A percentile compares a stretch with the other conserved stretches of the same genome.
These are phyloP conservation scores for Gnomoniopsis sp. DNA, from an alignment of 2,329 filamentous ascomycete species.

Conservation along the genomic window DNA sequence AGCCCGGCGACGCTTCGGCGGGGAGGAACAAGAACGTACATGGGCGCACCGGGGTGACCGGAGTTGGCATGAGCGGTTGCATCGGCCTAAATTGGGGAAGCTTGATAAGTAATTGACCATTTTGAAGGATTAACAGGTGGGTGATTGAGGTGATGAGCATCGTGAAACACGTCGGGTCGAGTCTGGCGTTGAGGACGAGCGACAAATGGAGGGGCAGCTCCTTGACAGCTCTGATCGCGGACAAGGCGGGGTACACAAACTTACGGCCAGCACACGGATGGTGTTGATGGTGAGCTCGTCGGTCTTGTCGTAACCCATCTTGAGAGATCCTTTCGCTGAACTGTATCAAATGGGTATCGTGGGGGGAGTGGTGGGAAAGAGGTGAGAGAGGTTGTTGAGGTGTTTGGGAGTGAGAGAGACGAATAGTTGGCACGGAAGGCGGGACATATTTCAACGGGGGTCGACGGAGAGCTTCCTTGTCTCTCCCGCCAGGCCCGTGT, in stretches of 20 bases:
- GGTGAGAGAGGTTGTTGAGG: neutral
- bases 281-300: conserved; percentile 96
- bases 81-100: conserved; percentile 71
- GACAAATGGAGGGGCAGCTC: neutral
- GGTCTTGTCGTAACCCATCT: conserved; percentile 84
- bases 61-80: conserved; percentile 94
- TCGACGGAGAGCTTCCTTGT: neutral
- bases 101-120: conserved; percentile 22
- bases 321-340: conserved; percentile 35
- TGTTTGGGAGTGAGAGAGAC: neutral
- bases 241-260: conserved; percentile 35
- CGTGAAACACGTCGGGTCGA: neutral
- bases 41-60: conserved; percentile 96
- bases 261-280: conserved; percentile 92
- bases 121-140: neutral
- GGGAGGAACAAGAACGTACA: conserved; percentile 52
- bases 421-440: neutral
- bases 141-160: neutral
- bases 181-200: neutral
- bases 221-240: neutral
- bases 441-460: conserved; percentile 1
- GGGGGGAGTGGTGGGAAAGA: conserved; percentile 1
- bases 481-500: too few species aligned
- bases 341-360: conserved; percentile 6
- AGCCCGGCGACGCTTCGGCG: neutral